These are phyloP conservation scores for Podaxis sp. DNA, from an alignment of 768 basidiomycete genomes.

Conservation along the genomic window DNA sequence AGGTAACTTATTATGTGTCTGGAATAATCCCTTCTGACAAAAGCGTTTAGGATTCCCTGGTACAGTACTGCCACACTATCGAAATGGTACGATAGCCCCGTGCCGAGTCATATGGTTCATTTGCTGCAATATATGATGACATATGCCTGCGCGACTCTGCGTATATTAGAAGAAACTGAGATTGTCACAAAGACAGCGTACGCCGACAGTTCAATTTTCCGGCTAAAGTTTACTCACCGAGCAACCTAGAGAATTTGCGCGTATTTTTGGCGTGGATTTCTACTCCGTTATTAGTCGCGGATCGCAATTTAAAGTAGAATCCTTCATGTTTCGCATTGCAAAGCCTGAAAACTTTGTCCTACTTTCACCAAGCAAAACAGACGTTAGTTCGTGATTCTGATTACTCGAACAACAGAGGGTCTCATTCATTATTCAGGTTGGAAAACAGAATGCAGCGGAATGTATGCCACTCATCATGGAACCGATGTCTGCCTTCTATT, in stretches of 20 bases:
- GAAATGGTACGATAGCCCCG: conserved; percentile 59
- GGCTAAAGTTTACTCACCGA: neutral
- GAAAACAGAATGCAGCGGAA: conserved; percentile 93
- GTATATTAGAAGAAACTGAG: conserved; percentile 79
- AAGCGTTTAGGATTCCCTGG: conserved; percentile 59
- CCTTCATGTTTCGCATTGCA: conserved; percentile 95
- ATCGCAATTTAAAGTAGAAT: conserved; percentile 98
- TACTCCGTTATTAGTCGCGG: conserved; percentile 92
- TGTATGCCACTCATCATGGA: conserved; percentile 96
- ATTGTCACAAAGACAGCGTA: conserved; percentile 88
- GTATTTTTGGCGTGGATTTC: conserved; percentile 97
- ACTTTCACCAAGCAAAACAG: conserved; percentile 81
- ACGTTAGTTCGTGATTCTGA: conserved; percentile 46
- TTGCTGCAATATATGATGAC: conserved; percentile 61
- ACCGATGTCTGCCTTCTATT: conserved; percentile 89
- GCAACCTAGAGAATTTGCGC: conserved; percentile 80
- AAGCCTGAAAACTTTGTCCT: conserved; percentile 94
- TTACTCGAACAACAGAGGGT: neutral
- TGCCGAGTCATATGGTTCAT: conserved; percentile 48
- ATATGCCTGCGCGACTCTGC: conserved; percentile 65
- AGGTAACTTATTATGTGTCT: conserved; percentile 43
- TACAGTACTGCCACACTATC: conserved; percentile 62
- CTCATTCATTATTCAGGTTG: conserved; percentile 56
- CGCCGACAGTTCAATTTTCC: conserved; percentile 20
- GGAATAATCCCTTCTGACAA: neutral